A percentile compares a stretch with the other conserved stretches of the same genome.
Evolutionary conservation across 2,329 filamentous ascomycete species (phyloP).

Genomic region (Fusarium algeriense): DNA sequence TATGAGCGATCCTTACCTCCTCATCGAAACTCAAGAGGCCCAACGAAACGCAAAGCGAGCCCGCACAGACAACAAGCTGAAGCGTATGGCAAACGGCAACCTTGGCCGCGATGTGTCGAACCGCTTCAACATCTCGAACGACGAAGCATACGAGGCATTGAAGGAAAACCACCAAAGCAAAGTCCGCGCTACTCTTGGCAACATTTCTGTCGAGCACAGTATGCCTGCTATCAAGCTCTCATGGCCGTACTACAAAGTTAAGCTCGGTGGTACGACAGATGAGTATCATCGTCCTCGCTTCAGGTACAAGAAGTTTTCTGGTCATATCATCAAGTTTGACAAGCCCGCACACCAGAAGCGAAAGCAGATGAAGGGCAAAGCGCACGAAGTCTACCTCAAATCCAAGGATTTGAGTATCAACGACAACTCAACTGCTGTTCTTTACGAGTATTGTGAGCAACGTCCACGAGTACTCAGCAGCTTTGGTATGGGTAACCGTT

Average conservation of each 20-base stretch:
- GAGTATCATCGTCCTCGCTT: conserved; percentile 88
- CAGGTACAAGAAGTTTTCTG: conserved; percentile 75
- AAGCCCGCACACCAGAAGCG: conserved; percentile 81
- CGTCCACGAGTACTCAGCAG: conserved; percentile 92
- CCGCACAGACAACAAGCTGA: conserved; percentile 68
- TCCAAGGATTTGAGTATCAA: conserved; percentile 87
- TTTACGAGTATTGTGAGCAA: conserved; percentile 97
- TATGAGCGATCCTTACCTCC: conserved; percentile 86
- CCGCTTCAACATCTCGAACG: conserved; percentile 96
- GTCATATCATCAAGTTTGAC: conserved; percentile 77
- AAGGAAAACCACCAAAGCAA: conserved; percentile 98
- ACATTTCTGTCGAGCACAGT: conserved; percentile 93
- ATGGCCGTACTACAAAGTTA: conserved; percentile 96
- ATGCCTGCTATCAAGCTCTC: conserved; percentile 91
- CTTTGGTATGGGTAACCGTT: conserved; percentile 95
- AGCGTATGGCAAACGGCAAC: conserved; percentile 75
- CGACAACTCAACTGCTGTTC: conserved; percentile 88
- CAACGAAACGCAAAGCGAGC: conserved; percentile 72
- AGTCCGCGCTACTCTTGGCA: conserved; percentile 90
- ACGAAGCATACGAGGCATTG: conserved; percentile 92
- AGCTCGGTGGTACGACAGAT: conserved; percentile 78
- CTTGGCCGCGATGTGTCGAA: conserved; percentile 79
- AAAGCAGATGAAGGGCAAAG: conserved; percentile 84
- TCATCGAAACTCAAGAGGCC: conserved; percentile 81
- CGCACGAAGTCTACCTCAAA: conserved; percentile 81